phyloP scores from a whole-genome alignment of 768 basidiomycete genomes.

The Hebeloma cylindrosporum region DNA sequence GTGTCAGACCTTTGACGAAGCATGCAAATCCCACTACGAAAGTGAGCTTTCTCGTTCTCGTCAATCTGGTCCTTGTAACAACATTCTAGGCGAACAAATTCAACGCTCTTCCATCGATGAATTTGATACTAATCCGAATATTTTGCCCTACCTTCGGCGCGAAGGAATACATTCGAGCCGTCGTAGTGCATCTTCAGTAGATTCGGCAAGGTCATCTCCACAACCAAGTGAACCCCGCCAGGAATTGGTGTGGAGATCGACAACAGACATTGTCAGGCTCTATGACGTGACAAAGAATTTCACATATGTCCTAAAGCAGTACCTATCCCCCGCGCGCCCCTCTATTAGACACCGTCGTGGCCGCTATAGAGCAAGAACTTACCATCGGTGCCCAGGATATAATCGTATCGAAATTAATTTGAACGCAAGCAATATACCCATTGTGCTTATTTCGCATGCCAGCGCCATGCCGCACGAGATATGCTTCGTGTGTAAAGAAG shows the following conservation, averaged over 20 bases:
- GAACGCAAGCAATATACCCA: conserved; percentile 3
- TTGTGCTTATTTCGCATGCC: conserved; percentile 5
- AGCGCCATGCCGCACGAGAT: conserved; percentile 6
- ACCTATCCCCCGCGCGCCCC: neutral
- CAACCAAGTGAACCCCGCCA: conserved; percentile 3
- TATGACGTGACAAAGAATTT: conserved; percentile 7
- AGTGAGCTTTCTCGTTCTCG: neutral
- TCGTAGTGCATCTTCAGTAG: too few species aligned
- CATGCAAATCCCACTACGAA: conserved; percentile 10
- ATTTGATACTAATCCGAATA: neutral
- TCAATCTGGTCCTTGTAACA: neutral
- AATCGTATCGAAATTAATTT: conserved; percentile 10
- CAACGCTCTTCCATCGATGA: neutral
- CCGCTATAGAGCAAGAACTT: conserved; percentile 1
- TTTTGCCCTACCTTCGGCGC: too few species aligned
- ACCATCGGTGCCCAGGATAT: conserved; percentile 8
- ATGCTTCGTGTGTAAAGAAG: conserved; percentile 9
- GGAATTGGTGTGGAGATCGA: conserved; percentile 8
- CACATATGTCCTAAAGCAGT: neutral
- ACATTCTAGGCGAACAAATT: neutral
- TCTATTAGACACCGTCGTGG: conserved; percentile 1
- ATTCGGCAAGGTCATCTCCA: neutral
- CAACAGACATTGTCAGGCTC: neutral
- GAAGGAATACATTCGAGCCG: too few species aligned
- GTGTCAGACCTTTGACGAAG: conserved; percentile 6